These are phyloP conservation scores for Globisporangium yorkense DNA, from an alignment of 352 stramenopile genomes.

Conservation along the genomic window DNA sequence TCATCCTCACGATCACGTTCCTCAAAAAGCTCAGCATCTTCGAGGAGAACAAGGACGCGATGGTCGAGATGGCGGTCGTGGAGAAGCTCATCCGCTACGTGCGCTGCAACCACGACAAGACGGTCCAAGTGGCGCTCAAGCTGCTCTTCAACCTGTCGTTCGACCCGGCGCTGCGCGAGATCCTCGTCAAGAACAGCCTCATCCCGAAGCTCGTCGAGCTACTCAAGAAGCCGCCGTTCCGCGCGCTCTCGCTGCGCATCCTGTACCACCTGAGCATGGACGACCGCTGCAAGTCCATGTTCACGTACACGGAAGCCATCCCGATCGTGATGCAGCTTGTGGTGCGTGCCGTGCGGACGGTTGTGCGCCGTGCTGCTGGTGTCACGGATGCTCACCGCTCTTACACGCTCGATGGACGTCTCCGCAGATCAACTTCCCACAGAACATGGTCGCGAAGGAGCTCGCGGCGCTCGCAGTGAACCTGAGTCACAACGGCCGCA, in stretches of 20 bases:
- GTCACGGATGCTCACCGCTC: too few relatives aligned
- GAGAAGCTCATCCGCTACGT: conserved; percentile 78
- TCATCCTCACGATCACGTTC: conserved; percentile 89
- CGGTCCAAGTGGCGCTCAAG: conserved; percentile 77
- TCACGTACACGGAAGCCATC: conserved; percentile 93
- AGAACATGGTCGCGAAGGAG: conserved; percentile 90
- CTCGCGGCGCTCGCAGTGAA: conserved; percentile 94
- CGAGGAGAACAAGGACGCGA: conserved; percentile 92
- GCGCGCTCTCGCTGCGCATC: conserved; percentile 82
- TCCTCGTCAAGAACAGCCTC: conserved; percentile 85
- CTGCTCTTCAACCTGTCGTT: conserved; percentile 96
- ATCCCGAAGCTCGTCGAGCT: conserved; percentile 91
- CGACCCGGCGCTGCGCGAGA: conserved; percentile 76
- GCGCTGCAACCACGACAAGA: conserved; percentile 83
- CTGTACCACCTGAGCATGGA: conserved; percentile 95
- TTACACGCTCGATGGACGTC: neutral
- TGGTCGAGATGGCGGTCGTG: conserved; percentile 79
- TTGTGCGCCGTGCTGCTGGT: neutral
- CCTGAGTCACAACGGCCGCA: conserved; percentile 87
- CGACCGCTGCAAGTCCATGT: conserved; percentile 93
- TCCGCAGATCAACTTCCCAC: conserved; percentile 86
- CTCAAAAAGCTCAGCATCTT: conserved; percentile 94
- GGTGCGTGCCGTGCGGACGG: conserved; percentile 11
- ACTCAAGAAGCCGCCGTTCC: conserved; percentile 90
- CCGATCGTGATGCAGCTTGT: conserved; percentile 93